Conservation (phyloP, 352 stramenopile genomes). For the Globisporangium orthogonon region DNA sequence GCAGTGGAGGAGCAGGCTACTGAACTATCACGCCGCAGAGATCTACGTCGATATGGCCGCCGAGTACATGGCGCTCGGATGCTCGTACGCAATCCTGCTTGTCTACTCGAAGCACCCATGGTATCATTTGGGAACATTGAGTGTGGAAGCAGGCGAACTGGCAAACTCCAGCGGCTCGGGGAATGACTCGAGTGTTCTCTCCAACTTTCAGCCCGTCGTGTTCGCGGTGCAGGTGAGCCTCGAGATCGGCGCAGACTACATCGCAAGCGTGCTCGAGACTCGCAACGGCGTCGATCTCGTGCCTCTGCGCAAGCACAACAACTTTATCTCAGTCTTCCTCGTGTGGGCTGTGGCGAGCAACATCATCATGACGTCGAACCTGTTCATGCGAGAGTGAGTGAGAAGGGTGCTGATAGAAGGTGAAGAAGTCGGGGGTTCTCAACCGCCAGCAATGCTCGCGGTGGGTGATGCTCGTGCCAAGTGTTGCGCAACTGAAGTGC, state of each 20-base stretch:
- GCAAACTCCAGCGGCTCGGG: background rate
- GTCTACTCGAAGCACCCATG: slow-evolving; percentile 31
- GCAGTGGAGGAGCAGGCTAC: slow-evolving; percentile 5
- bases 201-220: background rate
- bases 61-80: slow-evolving; percentile 41
- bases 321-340: slow-evolving; percentile 6
- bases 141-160: background rate
- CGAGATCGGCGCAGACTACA: slow-evolving; percentile 3
- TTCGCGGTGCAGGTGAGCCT: slow-evolving; percentile 2
- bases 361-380: slow-evolving; percentile 2
- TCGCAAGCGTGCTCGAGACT: slow-evolving; percentile 5
- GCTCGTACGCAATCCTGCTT: slow-evolving; percentile 25
- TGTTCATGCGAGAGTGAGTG: background rate
- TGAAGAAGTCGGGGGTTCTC: too few species aligned
- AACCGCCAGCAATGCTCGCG: too few species aligned
- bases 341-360: slow-evolving; percentile 2
- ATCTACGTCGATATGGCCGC: slow-evolving; percentile 33
- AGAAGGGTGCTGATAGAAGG: background rate
- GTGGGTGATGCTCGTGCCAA: too few species aligned
- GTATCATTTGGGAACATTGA: slow-evolving; percentile 10
- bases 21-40: slow-evolving; percentile 12
- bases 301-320: background rate
- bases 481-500: too few species aligned
- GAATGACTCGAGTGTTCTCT: background rate
- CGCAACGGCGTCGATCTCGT: slow-evolving; percentile 1